phyloP scores from a whole-genome alignment of 371 early-diverging fungal species.

The Zopfochytrium polystomum region DNA sequence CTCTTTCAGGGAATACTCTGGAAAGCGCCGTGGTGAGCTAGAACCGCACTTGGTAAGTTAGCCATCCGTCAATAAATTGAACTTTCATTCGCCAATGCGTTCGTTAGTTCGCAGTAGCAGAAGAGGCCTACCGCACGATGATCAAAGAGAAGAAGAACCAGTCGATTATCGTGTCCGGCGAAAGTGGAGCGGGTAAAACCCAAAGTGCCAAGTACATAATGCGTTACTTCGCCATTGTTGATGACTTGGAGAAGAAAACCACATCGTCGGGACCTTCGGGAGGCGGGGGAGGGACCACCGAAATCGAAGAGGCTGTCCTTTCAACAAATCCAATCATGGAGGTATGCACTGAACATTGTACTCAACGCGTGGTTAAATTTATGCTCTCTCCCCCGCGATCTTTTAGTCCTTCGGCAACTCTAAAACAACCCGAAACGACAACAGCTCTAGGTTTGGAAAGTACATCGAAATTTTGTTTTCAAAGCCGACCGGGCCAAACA shows the following conservation, averaged over 20 bases:
- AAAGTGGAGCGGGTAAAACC: conserved; percentile 95
- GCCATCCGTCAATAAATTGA: background rate
- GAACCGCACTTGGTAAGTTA: conserved; percentile 90
- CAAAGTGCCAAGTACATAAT: conserved; percentile 95
- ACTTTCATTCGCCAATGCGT: conserved; percentile 1
- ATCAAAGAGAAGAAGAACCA: conserved; percentile 85
- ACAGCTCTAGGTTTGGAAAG: conserved; percentile 98
- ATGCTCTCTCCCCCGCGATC: conserved; percentile 22
- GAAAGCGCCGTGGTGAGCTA: conserved; percentile 87
- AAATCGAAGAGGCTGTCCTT: conserved; percentile 55
- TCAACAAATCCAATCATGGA: conserved; percentile 98
- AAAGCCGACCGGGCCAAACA: conserved; percentile 19
- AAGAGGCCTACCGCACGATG: conserved; percentile 96
- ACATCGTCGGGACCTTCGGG: conserved; percentile 8
- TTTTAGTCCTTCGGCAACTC: conserved; percentile 98
- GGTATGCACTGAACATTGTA: too few species aligned
- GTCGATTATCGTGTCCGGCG: conserved; percentile 98
- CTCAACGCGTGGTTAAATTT: background rate
- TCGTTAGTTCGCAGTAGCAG: conserved; percentile 87
- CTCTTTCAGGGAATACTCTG: conserved; percentile 70
- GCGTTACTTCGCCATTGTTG: conserved; percentile 94
- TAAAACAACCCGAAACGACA: conserved; percentile 99
- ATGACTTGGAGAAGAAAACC: conserved; percentile 49
- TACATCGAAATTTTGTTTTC: conserved; percentile 85
- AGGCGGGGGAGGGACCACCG: conserved; percentile 51